These are phyloP conservation scores for Globisporangium cylindrosporum DNA, from an alignment of 352 stramenopile species.

Conservation along the genomic window DNA sequence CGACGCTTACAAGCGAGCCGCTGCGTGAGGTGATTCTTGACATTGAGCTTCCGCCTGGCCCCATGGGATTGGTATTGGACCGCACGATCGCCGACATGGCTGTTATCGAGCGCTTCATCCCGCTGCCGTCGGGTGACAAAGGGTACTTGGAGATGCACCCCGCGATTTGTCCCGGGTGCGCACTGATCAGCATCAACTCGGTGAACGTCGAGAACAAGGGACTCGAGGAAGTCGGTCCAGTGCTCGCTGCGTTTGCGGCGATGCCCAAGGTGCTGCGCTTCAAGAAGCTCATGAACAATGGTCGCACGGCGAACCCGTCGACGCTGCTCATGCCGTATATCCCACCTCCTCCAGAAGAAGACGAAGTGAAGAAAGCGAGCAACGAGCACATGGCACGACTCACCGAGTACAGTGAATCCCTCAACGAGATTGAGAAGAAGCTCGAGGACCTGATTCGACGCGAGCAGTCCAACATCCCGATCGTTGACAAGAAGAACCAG, in stretches of 20 bases:
- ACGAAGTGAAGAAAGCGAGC: slow-evolving; percentile 22
- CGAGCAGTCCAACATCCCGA: slow-evolving; percentile 36
- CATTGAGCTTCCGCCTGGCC: slow-evolving; percentile 72
- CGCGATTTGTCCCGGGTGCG: slow-evolving; percentile 72
- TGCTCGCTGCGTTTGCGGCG: slow-evolving; percentile 54
- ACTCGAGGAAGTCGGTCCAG: slow-evolving; percentile 65
- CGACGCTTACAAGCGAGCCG: slow-evolving; percentile 37
- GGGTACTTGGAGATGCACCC: slow-evolving; percentile 81
- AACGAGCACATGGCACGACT: slow-evolving; percentile 46
- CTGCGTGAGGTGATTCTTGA: slow-evolving; percentile 80
- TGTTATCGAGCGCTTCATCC: slow-evolving; percentile 75
- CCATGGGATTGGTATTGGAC: slow-evolving; percentile 83
- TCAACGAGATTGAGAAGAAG: slow-evolving; percentile 48
- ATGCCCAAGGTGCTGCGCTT: slow-evolving; percentile 74
- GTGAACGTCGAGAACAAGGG: slow-evolving; percentile 72
- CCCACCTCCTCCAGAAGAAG: slow-evolving; percentile 47
- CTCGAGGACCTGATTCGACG: slow-evolving; percentile 50
- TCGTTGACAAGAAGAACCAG: slow-evolving; percentile 55
- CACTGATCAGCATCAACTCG: slow-evolving; percentile 75
- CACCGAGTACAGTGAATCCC: slow-evolving; percentile 37
- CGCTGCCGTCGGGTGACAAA: slow-evolving; percentile 58
- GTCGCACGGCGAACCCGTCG: slow-evolving; percentile 67
- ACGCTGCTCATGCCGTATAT: slow-evolving; percentile 70
- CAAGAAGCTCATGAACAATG: slow-evolving; percentile 81
- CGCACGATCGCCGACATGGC: slow-evolving; percentile 76